A percentile compares a stretch with the other conserved stretches of the same genome.
These are phyloP conservation scores for Hippophae gyantsensis DNA, from an alignment of 306 rosid species.

Conservation along the genomic window DNA sequence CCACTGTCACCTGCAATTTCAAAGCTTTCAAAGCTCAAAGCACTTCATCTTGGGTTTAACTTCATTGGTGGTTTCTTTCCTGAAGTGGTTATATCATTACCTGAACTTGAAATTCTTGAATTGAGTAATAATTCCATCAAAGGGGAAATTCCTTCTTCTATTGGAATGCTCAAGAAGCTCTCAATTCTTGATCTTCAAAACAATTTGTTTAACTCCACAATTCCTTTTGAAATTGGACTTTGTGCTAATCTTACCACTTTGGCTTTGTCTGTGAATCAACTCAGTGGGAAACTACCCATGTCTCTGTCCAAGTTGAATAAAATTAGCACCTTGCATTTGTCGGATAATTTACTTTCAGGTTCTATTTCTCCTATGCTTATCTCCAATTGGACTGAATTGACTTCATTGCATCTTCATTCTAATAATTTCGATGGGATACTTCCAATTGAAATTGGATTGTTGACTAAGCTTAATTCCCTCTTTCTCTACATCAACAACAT, in stretches of 20 bases:
- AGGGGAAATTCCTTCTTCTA: constrained; percentile 45
- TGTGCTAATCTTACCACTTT: constrained; percentile 40
- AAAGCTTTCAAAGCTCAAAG: constrained; percentile 45
- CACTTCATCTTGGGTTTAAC: constrained; percentile 35
- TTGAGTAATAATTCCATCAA: constrained; percentile 26
- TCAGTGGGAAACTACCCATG: constrained; percentile 29
- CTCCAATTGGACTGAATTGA: constrained; percentile 42
- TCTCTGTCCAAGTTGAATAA: constrained; percentile 18
- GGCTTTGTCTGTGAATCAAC: constrained; percentile 31
- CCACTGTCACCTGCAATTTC: constrained; percentile 40
- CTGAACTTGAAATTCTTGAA: constrained; percentile 30
- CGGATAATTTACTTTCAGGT: constrained; percentile 37
- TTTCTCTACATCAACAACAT: constrained; percentile 17
- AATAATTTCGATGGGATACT: constrained; percentile 30
- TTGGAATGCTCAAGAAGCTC: constrained; percentile 39
- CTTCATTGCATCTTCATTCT: constrained; percentile 37
- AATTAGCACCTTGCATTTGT: constrained; percentile 22
- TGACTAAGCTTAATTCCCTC: constrained; percentile 21
- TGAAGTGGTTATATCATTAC: constrained; percentile 22
- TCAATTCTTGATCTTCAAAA: constrained; percentile 10
- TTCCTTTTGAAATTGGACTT: constrained; percentile 49
- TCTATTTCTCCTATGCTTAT: constrained; percentile 29
- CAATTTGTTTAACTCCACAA: constrained; percentile 34
- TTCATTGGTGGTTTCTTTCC: background rate
- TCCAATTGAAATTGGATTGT: constrained; percentile 44